Percentiles rank a stretch among this genome's conserved stretches.
These are phyloP conservation scores for Metschnikowia orientalis DNA, from an alignment of 805 yeast genomes.

Conservation along the genomic window DNA sequence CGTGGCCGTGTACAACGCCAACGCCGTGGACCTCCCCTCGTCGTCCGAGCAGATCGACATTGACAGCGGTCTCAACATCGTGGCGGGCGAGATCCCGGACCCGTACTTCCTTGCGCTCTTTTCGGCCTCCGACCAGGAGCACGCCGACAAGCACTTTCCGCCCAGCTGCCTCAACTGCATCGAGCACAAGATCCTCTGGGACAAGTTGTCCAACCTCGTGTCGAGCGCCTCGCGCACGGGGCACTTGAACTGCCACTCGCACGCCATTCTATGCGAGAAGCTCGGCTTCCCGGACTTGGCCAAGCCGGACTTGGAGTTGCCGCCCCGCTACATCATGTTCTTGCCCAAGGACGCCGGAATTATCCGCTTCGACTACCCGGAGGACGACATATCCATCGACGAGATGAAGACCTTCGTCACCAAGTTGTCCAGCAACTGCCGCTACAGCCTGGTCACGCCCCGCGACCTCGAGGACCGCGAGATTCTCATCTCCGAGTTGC, in stretches of 20 bases:
- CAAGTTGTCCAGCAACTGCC: constrained; percentile 45
- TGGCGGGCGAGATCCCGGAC: constrained; percentile 45
- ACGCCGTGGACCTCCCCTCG: constrained; percentile 37
- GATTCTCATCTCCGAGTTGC: constrained; percentile 27
- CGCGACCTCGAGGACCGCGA: constrained; percentile 28
- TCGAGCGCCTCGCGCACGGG: constrained; percentile 38
- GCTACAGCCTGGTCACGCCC: constrained; percentile 31
- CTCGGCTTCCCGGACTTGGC: constrained; percentile 42
- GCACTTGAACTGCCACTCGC: constrained; percentile 57
- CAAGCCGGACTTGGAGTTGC: constrained; percentile 5
- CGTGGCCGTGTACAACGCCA: constrained; percentile 41
- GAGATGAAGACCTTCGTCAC: constrained; percentile 41
- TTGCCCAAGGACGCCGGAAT: constrained; percentile 49
- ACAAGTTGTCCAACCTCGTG: constrained; percentile 48
- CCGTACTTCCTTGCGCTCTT: constrained; percentile 64
- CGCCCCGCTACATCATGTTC: constrained; percentile 47
- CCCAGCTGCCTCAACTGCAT: constrained; percentile 45
- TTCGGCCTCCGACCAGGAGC: constrained; percentile 50
- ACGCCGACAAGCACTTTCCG: constrained; percentile 35
- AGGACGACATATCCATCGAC: constrained; percentile 22
- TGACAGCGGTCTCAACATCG: constrained; percentile 41
- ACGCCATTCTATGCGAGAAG: constrained; percentile 47
- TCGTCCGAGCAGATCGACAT: constrained; percentile 37
- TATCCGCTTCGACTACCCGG: constrained; percentile 45
- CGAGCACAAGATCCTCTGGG: constrained; percentile 56